Evolutionary conservation across 2,329 filamentous ascomycete species (phyloP), one percentile per base, ranked within the genome.

Genomic region (Dothideomycetes sp.): DNA sequence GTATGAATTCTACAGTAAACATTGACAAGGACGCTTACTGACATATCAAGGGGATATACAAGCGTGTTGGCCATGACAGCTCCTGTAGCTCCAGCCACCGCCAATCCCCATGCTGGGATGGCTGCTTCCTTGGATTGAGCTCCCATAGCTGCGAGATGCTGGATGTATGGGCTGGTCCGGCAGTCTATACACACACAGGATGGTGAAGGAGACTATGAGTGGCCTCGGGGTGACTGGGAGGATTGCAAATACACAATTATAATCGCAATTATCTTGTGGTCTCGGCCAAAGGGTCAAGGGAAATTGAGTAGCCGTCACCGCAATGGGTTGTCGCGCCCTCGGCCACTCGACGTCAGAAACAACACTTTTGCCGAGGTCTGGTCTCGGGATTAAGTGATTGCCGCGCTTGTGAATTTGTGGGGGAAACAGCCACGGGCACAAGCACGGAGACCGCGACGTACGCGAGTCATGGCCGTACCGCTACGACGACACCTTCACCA

Each of bases 1-100:
- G 44, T 38, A 34, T 12, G 19, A 18, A 16, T n/a, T 19, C 14
- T 12, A 12, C 11, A 9, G 14, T 2, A 32, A 37, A 16, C n/a
- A n/a, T n/a, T n/a, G n/a, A n/a, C n/a, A n/a, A n/a, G n/a, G n/a
- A n/a, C n/a, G 4, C 31, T 30, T 36, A 65, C 83, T 69, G 70
- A 94, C 88, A 98, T 88, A 64, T 98, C 91, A 45, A 98, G 72
- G 34, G 91, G 91, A 63, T 98, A 98, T 42, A 96, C 89, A 47
- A 95, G 67, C 33, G 88, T 84, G 69, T 98, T 98, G 43, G 91
- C 91, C 44, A 98, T 72, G 29, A 96, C 86, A 34, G 91, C 91
- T 45, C 91, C 91, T 15, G 85, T 84, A 38, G 91, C 86, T 54
- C 91, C 91, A 47, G 91, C 89, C 49, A 94, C 78, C 40, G 91